phyloP scores from a whole-genome alignment of 2,329 filamentous ascomycete species.

The Pseudogymnoascus verrucosus region DNA sequence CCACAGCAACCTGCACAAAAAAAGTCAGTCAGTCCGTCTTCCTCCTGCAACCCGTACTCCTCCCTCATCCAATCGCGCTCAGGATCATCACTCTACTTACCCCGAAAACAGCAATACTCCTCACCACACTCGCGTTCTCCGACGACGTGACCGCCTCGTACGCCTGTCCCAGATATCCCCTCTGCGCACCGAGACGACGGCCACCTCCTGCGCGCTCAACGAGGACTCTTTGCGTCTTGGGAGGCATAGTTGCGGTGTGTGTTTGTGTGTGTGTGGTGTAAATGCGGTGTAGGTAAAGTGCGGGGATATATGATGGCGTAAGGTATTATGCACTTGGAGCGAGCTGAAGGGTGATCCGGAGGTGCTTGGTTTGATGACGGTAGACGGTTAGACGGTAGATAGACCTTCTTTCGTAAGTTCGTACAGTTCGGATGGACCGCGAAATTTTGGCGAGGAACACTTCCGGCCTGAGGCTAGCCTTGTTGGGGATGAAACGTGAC shows the following conservation, averaged over 20 bases:
- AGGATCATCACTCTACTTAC: conserved; percentile 37
- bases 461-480: not conserved
- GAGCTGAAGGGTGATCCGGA: not conserved
- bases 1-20: conserved; percentile 50
- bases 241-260: conserved; percentile 44
- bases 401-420: not conserved
- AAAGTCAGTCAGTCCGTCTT: conserved; percentile 12
- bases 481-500: not conserved
- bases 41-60: not conserved
- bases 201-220: conserved; percentile 39
- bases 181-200: conserved; percentile 33
- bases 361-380: not conserved
- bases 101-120: conserved; percentile 59
- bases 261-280: not conserved
- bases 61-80: not conserved
- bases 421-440: not conserved
- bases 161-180: conserved; percentile 48
- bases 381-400: not conserved
- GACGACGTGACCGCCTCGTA: conserved; percentile 57
- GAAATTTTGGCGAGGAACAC: conserved; percentile 4
- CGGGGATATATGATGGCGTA: not conserved
- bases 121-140: conserved; percentile 62
- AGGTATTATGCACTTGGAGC: not conserved
- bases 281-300: not conserved
- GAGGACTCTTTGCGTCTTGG: conserved; percentile 49